A percentile compares a stretch with the other conserved stretches of the same genome.
Evolutionary conservation across 2,329 filamentous ascomycete species (phyloP).

Genomic region (Plenodomus lindquistii): DNA sequence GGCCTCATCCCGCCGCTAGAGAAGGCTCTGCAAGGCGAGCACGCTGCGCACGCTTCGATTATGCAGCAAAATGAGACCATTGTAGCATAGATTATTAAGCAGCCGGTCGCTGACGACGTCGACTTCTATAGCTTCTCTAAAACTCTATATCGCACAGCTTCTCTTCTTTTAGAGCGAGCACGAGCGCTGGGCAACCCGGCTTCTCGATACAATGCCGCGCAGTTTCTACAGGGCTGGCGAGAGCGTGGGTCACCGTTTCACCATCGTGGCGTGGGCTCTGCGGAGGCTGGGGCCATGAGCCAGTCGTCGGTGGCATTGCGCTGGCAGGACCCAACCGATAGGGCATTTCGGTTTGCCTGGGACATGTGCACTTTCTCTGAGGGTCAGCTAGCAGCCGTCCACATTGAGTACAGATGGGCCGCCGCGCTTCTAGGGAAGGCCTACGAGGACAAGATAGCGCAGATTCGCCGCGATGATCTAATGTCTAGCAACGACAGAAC

Average conservation of each 20-base stretch:
- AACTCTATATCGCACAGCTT: not conserved
- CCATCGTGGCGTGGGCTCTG: too few species aligned
- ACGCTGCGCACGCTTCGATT: too few species aligned
- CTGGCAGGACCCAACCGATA: not conserved
- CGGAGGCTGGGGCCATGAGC: too few species aligned
- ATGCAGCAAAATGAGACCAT: too few species aligned
- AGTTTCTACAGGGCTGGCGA: not conserved
- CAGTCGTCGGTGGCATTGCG: too few species aligned
- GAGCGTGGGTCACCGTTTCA: not conserved
- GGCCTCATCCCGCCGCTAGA: too few species aligned
- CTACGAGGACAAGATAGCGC: not conserved
- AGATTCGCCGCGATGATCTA: not conserved
- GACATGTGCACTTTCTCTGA: constrained; percentile 3
- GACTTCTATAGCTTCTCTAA: too few species aligned
- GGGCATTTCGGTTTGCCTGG: constrained; percentile 2
- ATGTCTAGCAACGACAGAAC: not conserved
- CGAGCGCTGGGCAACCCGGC: constrained; percentile 10
- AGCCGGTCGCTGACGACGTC: too few species aligned
- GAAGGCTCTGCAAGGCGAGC: too few species aligned
- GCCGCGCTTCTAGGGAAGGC: not conserved
- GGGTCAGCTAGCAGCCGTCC: constrained; percentile 1
- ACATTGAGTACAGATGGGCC: constrained; percentile 5
- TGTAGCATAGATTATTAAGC: too few species aligned
- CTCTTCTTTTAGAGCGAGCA: too few species aligned
- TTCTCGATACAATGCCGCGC: not conserved